A percentile compares a stretch with the other conserved stretches of the same genome.
These are phyloP conservation scores for Nematodospora valgi DNA, from an alignment of 805 yeast species.

Conservation along the genomic window DNA sequence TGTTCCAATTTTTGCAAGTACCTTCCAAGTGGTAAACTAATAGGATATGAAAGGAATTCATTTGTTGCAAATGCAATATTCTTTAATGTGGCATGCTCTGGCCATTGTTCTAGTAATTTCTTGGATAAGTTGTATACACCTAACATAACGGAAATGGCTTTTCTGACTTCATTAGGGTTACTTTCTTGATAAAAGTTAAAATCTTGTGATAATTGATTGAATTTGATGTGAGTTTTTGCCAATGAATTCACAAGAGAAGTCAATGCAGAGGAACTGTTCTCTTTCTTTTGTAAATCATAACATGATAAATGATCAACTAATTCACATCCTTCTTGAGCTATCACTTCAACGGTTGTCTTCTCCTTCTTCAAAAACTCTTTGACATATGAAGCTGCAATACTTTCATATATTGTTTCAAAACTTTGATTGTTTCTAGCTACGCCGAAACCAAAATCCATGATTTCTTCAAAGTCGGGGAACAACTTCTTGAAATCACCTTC, in stretches of 20 bases:
- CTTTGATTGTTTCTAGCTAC: constrained; percentile 17
- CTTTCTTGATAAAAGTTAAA: constrained; percentile 63
- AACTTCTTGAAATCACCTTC: constrained; percentile 77
- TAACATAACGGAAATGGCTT: constrained; percentile 49
- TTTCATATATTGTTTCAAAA: constrained; percentile 45
- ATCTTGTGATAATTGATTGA: constrained; percentile 10
- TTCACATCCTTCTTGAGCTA: constrained; percentile 40
- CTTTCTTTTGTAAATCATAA: constrained; percentile 7
- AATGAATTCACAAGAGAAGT: constrained; percentile 16
- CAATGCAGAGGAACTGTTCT: constrained; percentile 21
- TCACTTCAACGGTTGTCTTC: constrained; percentile 14
- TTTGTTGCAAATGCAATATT: constrained; percentile 60
- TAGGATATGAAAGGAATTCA: constrained; percentile 63
- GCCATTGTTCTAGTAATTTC: constrained; percentile 68
- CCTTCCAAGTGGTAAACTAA: constrained; percentile 70
- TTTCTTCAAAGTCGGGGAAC: constrained; percentile 86
- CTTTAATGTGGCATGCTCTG: constrained; percentile 87
- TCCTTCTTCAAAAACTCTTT: constrained; percentile 30
- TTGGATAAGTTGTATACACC: constrained; percentile 28
- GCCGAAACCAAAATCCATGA: constrained; percentile 33
- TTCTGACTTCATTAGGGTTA: constrained; percentile 55
- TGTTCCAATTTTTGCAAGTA: constrained; percentile 82
- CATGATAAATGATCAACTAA: constrained; percentile 9
- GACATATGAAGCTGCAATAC: constrained; percentile 49
- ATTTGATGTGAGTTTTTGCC: constrained; percentile 11